Evolutionary conservation across 306 rosid species (phyloP), one percentile per base, ranked within the genome.

Genomic region (Glycine latifolia): DNA sequence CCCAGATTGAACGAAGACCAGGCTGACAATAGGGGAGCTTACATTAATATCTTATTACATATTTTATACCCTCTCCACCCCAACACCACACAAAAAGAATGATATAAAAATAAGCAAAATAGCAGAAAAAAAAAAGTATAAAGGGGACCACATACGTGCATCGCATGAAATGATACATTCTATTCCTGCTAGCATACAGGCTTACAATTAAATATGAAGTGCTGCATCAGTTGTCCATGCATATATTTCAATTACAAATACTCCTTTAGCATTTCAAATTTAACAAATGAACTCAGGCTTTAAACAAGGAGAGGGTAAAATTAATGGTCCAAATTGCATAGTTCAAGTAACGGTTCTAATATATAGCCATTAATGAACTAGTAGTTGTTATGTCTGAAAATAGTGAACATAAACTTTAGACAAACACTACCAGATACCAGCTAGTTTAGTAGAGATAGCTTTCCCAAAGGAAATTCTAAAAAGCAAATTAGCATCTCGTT

Each of bases 1-100:
- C 99, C 99, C 99, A 96, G 81, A 96, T 94, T 74, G 98, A 93
- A 82, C 97, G 94, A 87, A 96, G 99, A 74, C 99, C 99, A 66
- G 87, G 90, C 98, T 96, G 95, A 67, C 43, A 87, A 63, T 76
- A 76, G 55, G 16, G 56, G 73, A 74, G 56, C 54, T 65, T 76
- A 81, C 48, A 78, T 91, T 73, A 87, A 60, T 49, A 73, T 68
- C 56, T 68, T 15, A 52, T 65, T 14, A 71, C 61, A 52, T 85
- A 80, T 71, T 26, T 74, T 66, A 58, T 17, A 16, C 58, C 7
- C 50, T 47, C 56, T 85, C 8, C 75, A 8, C 48, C 66, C 71
- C 61, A 61, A 55, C 52, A 81, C 31, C 31, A 41, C 33, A 58
- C 58, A 46, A 67, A 10, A 79, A 46, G 8, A 63, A 83, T 5